A percentile compares a stretch with the other conserved stretches of the same genome.
Conservation (phyloP, 2,329 filamentous ascomycete species). For the Alternaria brassicicola region DNA sequence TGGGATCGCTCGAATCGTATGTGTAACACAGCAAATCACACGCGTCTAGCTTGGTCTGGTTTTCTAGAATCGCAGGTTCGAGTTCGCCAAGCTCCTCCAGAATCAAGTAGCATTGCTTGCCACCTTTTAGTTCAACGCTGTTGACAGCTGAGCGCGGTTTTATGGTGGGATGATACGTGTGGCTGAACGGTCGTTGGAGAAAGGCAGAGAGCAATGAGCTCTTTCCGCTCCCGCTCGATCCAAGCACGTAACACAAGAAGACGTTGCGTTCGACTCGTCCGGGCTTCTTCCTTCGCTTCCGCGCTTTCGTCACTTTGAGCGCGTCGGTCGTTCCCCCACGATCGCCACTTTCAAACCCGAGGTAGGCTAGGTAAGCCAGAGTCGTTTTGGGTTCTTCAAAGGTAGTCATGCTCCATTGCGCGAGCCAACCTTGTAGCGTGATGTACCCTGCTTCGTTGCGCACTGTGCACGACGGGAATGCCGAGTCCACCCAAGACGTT, state of each 20-base stretch:
- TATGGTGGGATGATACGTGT: conserved; percentile 89
- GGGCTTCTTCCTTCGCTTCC: conserved; percentile 80
- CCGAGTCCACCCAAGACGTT: conserved; percentile 82
- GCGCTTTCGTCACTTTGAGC: conserved; percentile 88
- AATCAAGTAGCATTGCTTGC: conserved; percentile 96
- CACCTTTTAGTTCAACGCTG: conserved; percentile 92
- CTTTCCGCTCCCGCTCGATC: conserved; percentile 85
- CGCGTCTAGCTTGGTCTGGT: conserved; percentile 84
- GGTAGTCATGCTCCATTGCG: conserved; percentile 99
- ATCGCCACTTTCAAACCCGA: conserved; percentile 86
- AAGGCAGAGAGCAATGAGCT: conserved; percentile 90
- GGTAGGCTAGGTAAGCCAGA: conserved; percentile 91
- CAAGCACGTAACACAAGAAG: conserved; percentile 89
- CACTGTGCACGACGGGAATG: conserved; percentile 91
- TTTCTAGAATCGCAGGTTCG: conserved; percentile 94
- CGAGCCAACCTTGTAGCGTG: conserved; percentile 95
- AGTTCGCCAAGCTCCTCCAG: conserved; percentile 93
- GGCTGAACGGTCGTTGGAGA: conserved; percentile 83
- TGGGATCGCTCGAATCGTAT: conserved; percentile 95
- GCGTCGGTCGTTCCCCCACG: conserved; percentile 78
- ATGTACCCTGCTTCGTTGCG: conserved; percentile 95
- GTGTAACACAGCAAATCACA: conserved; percentile 95
- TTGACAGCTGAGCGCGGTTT: conserved; percentile 94
- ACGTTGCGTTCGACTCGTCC: conserved; percentile 93
- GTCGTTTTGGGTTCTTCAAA: conserved; percentile 96